These are phyloP conservation scores for Cladosporium velox DNA, from an alignment of 2,329 filamentous ascomycete species.

Conservation along the genomic window DNA sequence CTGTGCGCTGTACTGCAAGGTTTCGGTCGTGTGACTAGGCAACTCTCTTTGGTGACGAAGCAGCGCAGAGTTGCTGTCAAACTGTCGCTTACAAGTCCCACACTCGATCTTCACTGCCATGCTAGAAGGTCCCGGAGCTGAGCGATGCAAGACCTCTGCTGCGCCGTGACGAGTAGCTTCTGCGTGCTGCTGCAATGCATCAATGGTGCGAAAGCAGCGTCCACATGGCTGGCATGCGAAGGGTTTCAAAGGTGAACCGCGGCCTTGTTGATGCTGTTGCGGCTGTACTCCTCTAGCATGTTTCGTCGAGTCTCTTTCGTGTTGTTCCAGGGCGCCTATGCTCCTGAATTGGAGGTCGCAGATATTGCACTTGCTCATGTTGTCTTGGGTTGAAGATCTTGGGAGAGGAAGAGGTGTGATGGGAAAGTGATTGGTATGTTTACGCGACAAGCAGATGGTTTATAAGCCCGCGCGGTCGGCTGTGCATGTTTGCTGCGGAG, in stretches of 20 bases:
- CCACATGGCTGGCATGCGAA: not conserved
- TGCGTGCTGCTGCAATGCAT: not conserved
- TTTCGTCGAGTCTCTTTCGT: not conserved
- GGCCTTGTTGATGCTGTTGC: not conserved
- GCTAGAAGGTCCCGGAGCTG: not conserved
- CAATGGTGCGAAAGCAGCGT: not conserved
- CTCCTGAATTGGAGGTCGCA: not conserved
- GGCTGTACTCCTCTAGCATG: not conserved
- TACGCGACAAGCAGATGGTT: too few species aligned
- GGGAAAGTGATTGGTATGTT: too few species aligned
- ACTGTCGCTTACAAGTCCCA: too few species aligned
- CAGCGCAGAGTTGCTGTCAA: too few species aligned
- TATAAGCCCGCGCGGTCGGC: too few species aligned
- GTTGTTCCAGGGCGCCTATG: not conserved
- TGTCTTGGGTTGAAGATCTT: too few species aligned
- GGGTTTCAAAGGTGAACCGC: fast-evolving
- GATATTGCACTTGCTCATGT: not conserved
- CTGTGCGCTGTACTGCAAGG: too few species aligned
- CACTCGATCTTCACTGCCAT: too few species aligned
- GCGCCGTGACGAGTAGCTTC: not conserved
- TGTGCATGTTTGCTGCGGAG: too few species aligned
- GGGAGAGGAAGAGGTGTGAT: too few species aligned
- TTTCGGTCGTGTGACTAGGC: too few species aligned
- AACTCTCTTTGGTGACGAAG: too few species aligned
- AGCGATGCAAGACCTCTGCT: not conserved